These are phyloP conservation scores for Yarrowia porcina DNA, from an alignment of 805 yeast genomes.

Conservation along the genomic window DNA sequence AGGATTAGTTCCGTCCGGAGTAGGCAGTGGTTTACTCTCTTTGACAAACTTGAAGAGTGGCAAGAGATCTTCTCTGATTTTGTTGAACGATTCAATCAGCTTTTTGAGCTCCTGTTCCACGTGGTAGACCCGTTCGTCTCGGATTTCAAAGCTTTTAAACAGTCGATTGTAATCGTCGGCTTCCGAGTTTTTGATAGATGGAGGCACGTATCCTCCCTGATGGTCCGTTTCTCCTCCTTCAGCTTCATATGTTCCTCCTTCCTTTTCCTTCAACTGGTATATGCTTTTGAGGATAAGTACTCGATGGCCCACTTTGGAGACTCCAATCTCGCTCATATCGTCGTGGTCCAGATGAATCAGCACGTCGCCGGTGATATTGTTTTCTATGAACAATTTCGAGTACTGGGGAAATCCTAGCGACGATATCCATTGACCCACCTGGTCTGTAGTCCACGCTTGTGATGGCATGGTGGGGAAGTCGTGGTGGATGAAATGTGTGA, in stretches of 20 bases:
- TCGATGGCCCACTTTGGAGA: constrained; percentile 52
- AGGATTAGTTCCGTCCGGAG: constrained; percentile 44
- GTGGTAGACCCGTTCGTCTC: constrained; percentile 37
- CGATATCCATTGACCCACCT: constrained; percentile 16
- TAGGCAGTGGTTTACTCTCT: constrained; percentile 63
- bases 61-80: constrained; percentile 59
- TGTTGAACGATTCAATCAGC: constrained; percentile 52
- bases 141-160: constrained; percentile 29
- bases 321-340: constrained; percentile 73
- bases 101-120: constrained; percentile 41
- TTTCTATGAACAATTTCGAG: constrained; percentile 43
- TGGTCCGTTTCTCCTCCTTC: constrained; percentile 22
- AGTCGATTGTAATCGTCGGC: constrained; percentile 8
- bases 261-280: constrained; percentile 46
- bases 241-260: constrained; percentile 27
- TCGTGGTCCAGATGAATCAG: constrained; percentile 64
- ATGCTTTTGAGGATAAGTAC: constrained; percentile 59
- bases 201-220: constrained; percentile 1
- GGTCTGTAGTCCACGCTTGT: neutral
- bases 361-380: constrained; percentile 70
- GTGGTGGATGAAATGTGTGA: too few relatives aligned
- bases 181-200: neutral
- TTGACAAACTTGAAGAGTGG: constrained; percentile 62
- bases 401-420: constrained; percentile 14
- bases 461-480: neutral